Conservation (phyloP, 1,284 basidiomycete genomes). For the Pseudozyma tsukubaensis region DNA sequence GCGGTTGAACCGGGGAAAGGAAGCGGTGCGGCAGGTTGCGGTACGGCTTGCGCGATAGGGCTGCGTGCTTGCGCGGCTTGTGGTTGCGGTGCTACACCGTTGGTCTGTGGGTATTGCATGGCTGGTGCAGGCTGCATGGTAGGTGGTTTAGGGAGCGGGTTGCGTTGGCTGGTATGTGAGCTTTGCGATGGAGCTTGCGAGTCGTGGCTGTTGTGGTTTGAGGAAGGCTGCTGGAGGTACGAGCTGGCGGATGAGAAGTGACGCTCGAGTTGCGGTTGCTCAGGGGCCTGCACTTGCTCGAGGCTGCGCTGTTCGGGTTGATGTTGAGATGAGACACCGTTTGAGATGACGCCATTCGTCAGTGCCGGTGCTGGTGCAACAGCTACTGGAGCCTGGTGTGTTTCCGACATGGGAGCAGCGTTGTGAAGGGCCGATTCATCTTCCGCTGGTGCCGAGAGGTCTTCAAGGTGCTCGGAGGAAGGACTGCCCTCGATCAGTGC, state of each 20-base stretch:
- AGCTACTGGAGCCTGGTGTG: conserved; percentile 3
- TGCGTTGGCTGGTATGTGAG: conserved; percentile 31
- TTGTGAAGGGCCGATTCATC: conserved; percentile 4
- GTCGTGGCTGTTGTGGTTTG: conserved; percentile 15
- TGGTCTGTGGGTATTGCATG: conserved; percentile 5
- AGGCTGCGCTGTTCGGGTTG: conserved; percentile 3
- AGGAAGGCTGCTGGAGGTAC: conserved; percentile 30
- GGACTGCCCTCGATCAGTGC: conserved; percentile 37
- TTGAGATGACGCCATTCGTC: not conserved
- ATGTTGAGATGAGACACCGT: conserved; percentile 1
- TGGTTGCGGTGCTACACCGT: conserved; percentile 3
- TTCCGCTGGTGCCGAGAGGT: conserved; percentile 1
- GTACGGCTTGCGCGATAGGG: conserved; percentile 1
- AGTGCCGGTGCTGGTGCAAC: conserved; percentile 1
- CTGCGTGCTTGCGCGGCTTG: conserved; percentile 12
- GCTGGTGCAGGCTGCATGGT: conserved; percentile 20
- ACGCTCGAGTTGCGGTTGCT: conserved; percentile 35
- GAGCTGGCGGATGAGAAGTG: conserved; percentile 51
- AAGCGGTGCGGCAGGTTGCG: conserved; percentile 14
- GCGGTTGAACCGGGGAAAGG: conserved; percentile 12
- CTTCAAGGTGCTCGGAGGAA: conserved; percentile 10
- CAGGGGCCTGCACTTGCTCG: not conserved
- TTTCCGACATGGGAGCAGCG: not conserved
- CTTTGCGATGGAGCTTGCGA: conserved; percentile 25
- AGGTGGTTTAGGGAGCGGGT: conserved; percentile 35